phyloP scores from a whole-genome alignment of 345 rosid species.

The thale cress (Arabidopsis thaliana) region TAIR10.1 NC_003070.9:11183501-11184000 shows the following conservation, averaged over 20 bases:
- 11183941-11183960: slow-evolving; percentile 47
- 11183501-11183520: slow-evolving; percentile 52
- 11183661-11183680: slow-evolving; percentile 75
- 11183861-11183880: slow-evolving; percentile 40
- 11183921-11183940: slow-evolving; percentile 66
- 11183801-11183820: slow-evolving; percentile 60
- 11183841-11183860: slow-evolving; percentile 73
- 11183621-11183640: slow-evolving; percentile 12
- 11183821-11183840: slow-evolving; percentile 69
- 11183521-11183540: slow-evolving; percentile 57
- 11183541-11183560: slow-evolving; percentile 73
- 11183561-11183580: slow-evolving; percentile 44
- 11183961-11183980: slow-evolving; percentile 53
- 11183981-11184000: slow-evolving; percentile 47
- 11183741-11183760: slow-evolving; percentile 47
- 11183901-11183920: slow-evolving; percentile 54
- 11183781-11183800: slow-evolving; percentile 82
- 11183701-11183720: slow-evolving; percentile 75
- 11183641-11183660: slow-evolving; percentile 60
- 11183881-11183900: slow-evolving; percentile 45
- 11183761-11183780: slow-evolving; percentile 53
- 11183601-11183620: background rate
- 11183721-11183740: slow-evolving; percentile 65
- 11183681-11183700: slow-evolving; percentile 65
- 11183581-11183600: background rate